Base-by-base conservation (phyloP, 1,139 yeast genomes). In the Taphrina confusa region DNA sequence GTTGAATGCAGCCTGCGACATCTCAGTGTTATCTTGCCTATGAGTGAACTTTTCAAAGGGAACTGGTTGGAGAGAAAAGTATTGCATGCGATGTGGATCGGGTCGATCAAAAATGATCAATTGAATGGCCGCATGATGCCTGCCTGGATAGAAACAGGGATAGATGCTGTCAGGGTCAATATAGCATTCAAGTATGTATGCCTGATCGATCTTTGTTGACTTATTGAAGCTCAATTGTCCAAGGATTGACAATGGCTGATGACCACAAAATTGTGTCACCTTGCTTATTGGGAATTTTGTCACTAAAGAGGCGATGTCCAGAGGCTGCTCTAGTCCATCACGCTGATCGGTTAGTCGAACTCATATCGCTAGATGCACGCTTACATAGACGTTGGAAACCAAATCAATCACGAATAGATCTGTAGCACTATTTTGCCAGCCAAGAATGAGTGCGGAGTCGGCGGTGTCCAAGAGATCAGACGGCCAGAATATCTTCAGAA, bases 21-120 rank as follows among this genome's bases (percentile, higher is more conserved):
- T 18, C 8, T 27, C 47, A 8, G 47, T 2, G 20, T 23, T 23
- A 12, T 42, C 47, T 6, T 34, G 75, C 67, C 36, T 67, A 66
- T 12, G 69, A 64, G 56, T 74, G 72, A 52, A 70, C 70, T 37
- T 68, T 69, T 85, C 90, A 55, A 85, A 78, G 33, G 81, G 76
- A 40, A 85, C 86, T 0, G 97, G 96, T 23, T 78, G 75, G 3
- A 87, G 73, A 0, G 97, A 84, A 66, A 83, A 86, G 70, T 87
- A 89, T 68, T 91, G 96, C 78, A 92, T 79, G 63, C 82, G 80
- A 45, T 77, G 77, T 25, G 87, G 82, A 56, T 81, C 80, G 0
- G 97, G 97, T 1, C 95, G 87, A 33, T 81, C 81, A 70, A 83
- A 91, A 16, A 80, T 67, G 1, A 91, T 75, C 1, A 88, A 69